A percentile compares a stretch with the other conserved stretches of the same genome.
Conservation (phyloP, 2,329 filamentous ascomycete species). For the Diaporthe caulivora region DNA sequence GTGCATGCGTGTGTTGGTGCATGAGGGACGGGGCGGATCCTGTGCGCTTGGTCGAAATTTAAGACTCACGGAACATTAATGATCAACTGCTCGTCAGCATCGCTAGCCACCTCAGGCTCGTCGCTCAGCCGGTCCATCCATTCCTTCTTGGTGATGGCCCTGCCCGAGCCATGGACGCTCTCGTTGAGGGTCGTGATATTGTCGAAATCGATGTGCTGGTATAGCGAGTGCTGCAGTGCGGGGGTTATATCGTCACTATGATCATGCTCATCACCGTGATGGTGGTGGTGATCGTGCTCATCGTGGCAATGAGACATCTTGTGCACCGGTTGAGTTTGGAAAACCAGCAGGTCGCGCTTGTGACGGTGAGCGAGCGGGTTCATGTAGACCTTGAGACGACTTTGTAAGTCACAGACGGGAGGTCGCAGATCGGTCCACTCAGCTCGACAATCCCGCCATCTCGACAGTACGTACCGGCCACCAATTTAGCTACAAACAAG, state of each 20-base stretch:
- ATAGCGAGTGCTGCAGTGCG: slow-evolving; percentile 89
- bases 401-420: slow-evolving; percentile 27
- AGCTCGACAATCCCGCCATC: background rate
- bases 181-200: slow-evolving; percentile 90
- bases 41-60: background rate
- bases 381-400: background rate
- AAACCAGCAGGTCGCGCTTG: no score
- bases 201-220: slow-evolving; percentile 92
- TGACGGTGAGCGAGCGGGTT: slow-evolving; percentile 34
- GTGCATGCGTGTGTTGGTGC: background rate
- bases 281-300: slow-evolving; percentile 61
- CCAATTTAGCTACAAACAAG: background rate
- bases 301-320: slow-evolving; percentile 50
- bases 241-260: slow-evolving; percentile 94
- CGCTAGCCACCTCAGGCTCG: slow-evolving; percentile 83
- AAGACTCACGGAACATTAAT: slow-evolving; percentile 85
- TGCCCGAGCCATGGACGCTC: slow-evolving; percentile 74
- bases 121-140: slow-evolving; percentile 83
- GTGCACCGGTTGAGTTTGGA: background rate
- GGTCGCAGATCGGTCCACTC: background rate
- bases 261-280: slow-evolving; percentile 77
- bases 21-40: background rate
- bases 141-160: slow-evolving; percentile 86
- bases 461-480: background rate
- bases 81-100: slow-evolving; percentile 92